Evolutionary conservation across 2,329 filamentous ascomycete species (phyloP).

Genomic region (Trichoderma oligosporum): DNA sequence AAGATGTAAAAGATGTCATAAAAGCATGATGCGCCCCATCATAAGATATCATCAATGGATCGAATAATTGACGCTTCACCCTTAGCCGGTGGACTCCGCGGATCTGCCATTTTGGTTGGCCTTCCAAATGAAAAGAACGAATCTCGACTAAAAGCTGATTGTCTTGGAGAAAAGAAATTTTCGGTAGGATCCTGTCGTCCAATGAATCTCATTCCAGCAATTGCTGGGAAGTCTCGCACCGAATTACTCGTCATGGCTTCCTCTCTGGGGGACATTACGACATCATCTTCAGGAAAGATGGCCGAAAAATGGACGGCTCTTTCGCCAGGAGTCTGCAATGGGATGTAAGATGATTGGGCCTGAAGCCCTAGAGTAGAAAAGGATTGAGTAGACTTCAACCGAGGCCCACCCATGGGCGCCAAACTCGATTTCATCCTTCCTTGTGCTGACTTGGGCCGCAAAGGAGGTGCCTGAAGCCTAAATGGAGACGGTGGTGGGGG

Average conservation of each 20-base stretch:
- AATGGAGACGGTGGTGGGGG: conserved; percentile 21
- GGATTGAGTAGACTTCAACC: conserved; percentile 37
- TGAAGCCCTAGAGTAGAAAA: conserved; percentile 42
- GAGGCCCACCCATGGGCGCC: conserved; percentile 23
- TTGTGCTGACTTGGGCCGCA: conserved; percentile 17
- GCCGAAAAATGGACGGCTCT: conserved; percentile 37
- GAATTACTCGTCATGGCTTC: conserved; percentile 70
- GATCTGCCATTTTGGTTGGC: conserved; percentile 55
- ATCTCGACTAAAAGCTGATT: conserved; percentile 52
- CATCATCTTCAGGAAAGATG: conserved; percentile 44
- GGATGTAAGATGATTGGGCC: conserved; percentile 27
- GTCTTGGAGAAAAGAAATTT: conserved; percentile 51
- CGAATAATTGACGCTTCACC: conserved; percentile 72
- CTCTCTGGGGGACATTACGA: conserved; percentile 66
- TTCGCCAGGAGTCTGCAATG: conserved; percentile 28
- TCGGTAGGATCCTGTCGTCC: conserved; percentile 48
- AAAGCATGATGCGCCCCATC: conserved; percentile 27
- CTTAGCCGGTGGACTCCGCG: conserved; percentile 69
- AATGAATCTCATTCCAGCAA: conserved; percentile 50
- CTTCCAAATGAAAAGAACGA: conserved; percentile 50
- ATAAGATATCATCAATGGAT: conserved; percentile 75
- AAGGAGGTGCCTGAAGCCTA: conserved; percentile 17
- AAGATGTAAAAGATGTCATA: conserved; percentile 4
- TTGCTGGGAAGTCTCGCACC: conserved; percentile 46
- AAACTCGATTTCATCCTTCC: conserved; percentile 19